Base-by-base conservation (phyloP, 345 rosid species). In the Pelargonium nanum region DNA sequence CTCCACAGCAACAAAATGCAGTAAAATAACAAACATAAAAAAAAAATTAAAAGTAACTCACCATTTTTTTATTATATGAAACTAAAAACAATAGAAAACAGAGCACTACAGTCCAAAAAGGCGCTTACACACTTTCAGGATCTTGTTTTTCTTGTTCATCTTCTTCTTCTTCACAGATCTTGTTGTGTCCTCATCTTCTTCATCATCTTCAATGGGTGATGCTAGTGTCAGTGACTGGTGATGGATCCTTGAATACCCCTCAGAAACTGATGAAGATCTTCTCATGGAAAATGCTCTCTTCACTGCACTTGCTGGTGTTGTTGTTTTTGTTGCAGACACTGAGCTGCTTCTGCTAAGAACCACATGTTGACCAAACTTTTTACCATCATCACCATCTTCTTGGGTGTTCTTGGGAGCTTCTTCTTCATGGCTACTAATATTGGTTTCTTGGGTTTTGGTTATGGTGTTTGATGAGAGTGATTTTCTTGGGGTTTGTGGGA, bases 201-300 rank as follows among this genome's bases (percentile, higher is more conserved):
- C 77, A 13, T 72, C 84, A 1, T 67, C 82, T 52, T 72, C 80
- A n/a, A 64, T 60, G 32, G 83, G 79, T n/a, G 84, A 73, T 30
- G 77, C 57, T 56, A 75, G 57, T 50, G 83, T 70, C 55, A 70
- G 70, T 63, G 92, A 67, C 72, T 82, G 92, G 72, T 81, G 86
- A 63, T 86, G 87, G 76, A 92, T 85, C 75, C 98, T 80, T 24
- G 86, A 67, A 54, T 91, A 85, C 59, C 92, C 85, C 52, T 86
- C 95, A 3, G 89, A 79, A 13, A 86, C 91, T 12, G 98, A 92
- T 0, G 89, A 77, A 55, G 95, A 89, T 77, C 95, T 83, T 65
- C 78, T 78, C 86, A 83, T 77, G 55, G 98, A 83, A 66, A 89
- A 74, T 16, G 81, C 91, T 44, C 78, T 76, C 66, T 74, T 81